Base-by-base conservation (phyloP, 208 protist genomes). In the Leishmania aethiopica region DNA sequence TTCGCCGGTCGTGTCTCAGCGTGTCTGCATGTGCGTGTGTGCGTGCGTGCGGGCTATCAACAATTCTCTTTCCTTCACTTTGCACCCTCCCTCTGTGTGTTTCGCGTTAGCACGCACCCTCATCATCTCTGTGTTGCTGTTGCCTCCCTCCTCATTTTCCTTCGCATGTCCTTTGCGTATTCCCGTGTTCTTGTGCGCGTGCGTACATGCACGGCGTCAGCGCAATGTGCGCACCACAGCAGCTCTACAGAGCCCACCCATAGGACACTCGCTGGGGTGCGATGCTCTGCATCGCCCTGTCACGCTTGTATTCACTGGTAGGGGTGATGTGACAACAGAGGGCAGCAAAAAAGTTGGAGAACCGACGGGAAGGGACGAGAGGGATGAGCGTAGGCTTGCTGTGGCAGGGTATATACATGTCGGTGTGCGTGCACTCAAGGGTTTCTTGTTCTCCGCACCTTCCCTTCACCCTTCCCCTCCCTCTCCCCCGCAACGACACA, bases 61-160 rank as follows among this genome's bases (percentile, higher is more conserved):
- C 11, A 25, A 5, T 25, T 67, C 11, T 37, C 11, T 37, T 67
- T 66, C n/a, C 22, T 35, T 32, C n/a, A 32, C n/a, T 0, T 67
- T 37, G 11, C n/a, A 40, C n/a, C 13, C 60, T 19, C 60, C n/a
- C n/a, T 42, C 66, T 49, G 25, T 75, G 32, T 40, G 49, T 11
- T 35, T 17, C 28, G 57, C 8, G 28, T 32, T 72, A 51, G 49
- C 22, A 17, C 40, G 1, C 28, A 37, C 66, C 78, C 51, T 77
- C 78, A 62, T 77, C 70, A 53, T 71, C 82, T 80, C 69, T 76
- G 57, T 59, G 47, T 62, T 37, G 76, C 47, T 77, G 60, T 28
- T 40, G 53, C 78, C 15, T 62, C 19, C 40, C 3, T 47, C 40
- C 28, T 51, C 62, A 15, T 47, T 51, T 37, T 62, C 25, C 25